Base-by-base conservation (phyloP, 768 basidiomycete genomes). In the Amyloporia xantha region DNA sequence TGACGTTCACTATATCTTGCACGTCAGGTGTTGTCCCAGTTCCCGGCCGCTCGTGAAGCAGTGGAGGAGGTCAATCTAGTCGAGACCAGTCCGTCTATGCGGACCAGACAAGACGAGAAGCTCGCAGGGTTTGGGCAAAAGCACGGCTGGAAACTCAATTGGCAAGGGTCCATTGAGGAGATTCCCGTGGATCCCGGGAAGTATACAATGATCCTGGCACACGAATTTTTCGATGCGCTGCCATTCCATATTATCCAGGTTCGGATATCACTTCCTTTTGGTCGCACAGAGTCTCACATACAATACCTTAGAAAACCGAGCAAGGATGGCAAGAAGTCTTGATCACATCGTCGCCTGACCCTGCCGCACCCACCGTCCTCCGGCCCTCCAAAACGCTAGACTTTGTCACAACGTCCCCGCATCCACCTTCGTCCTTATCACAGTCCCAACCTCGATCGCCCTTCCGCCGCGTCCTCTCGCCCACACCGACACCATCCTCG, bases 151-250 rank as follows among this genome's bases (percentile, higher is more conserved):
- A 44, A 67, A 2, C 48, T 91, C 35, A 59, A 74, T 1, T 97
- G 93, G 92, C 78, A 86, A 55, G 76, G 86, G 47, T 72, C 78
- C 0, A 67, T 96, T 15, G 78, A 85, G 33, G 81, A 91, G 15
- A 67, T 99, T 1, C 66, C 75, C 0, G 66, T 61, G 2, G 69
- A 71, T 51, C 57, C 72, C 15, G 68, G 71, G 9, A 62, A 65
- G 43, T 97, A 83, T 64, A 93, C 92, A 0, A 81, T 96, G 72
- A 64, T 96, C 20, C 69, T 97, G 13, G 96, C 96, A 0, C 94
- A 99, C 65, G 96, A 98, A 61, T 95, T 98, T 68, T 98, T 99
- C 54, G 96, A 98, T 62, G 94, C 94, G 0, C 73, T 99, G 38
- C 95, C 96, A 0, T 82, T 97, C 41, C 90, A 96, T 64, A 71